Conservation (phyloP, 768 basidiomycete species). For the Pisolithus marmoratus region DNA sequence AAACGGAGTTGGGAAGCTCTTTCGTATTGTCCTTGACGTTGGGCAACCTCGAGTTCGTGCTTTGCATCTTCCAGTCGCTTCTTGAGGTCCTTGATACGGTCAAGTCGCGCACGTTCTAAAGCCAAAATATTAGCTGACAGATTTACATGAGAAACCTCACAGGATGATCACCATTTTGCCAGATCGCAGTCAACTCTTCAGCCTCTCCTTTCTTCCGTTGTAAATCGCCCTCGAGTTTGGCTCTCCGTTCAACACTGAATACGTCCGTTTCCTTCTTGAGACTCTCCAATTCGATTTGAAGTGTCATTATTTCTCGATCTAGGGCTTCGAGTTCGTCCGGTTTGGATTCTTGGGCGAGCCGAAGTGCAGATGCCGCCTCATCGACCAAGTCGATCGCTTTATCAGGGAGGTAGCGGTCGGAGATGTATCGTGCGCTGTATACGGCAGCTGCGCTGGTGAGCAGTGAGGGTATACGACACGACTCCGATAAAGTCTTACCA, state of each 20-base stretch:
- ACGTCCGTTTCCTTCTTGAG: constrained; percentile 84
- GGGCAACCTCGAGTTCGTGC: constrained; percentile 80
- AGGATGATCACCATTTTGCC: constrained; percentile 58
- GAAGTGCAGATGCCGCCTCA: constrained; percentile 83
- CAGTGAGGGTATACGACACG: not conserved
- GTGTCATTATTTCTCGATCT: constrained; percentile 77
- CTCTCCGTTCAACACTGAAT: constrained; percentile 70
- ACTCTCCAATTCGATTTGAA: constrained; percentile 87
- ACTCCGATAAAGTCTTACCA: constrained; percentile 33
- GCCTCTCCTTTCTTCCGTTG: constrained; percentile 59
- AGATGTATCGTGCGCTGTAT: constrained; percentile 79
- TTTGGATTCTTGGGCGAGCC: constrained; percentile 84
- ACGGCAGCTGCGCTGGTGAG: constrained; percentile 55
- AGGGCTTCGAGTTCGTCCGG: constrained; percentile 80
- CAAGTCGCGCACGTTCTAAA: constrained; percentile 61
- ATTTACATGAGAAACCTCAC: not conserved
- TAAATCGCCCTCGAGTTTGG: constrained; percentile 61
- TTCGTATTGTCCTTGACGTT: constrained; percentile 85
- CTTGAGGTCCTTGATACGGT: constrained; percentile 68
- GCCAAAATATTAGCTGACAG: not conserved
- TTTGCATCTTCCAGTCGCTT: constrained; percentile 76
- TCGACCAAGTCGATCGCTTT: constrained; percentile 92
- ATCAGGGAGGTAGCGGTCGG: constrained; percentile 84
- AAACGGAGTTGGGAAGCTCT: constrained; percentile 79
- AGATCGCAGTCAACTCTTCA: constrained; percentile 52